phyloP scores from a whole-genome alignment of 805 yeast genomes.

The Wickerhamia fluorescens region DNA sequence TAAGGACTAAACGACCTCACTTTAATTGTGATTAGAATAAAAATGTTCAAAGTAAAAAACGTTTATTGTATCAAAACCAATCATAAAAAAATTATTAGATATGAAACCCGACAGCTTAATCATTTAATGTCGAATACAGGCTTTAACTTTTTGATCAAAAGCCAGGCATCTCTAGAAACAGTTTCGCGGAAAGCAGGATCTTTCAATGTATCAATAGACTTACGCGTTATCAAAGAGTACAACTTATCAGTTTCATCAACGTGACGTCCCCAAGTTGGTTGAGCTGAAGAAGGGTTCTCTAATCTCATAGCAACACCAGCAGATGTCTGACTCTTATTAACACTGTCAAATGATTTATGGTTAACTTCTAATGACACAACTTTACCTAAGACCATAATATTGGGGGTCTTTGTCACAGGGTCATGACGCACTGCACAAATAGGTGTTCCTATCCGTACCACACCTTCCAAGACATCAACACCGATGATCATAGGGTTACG shows the following conservation, averaged over 20 bases:
- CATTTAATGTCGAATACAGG: constrained; percentile 78
- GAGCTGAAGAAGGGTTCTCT: constrained; percentile 85
- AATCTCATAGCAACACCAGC: constrained; percentile 99
- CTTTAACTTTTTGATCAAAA: constrained; percentile 81
- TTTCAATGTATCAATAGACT: constrained; percentile 92
- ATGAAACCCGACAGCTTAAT: constrained; percentile 1
- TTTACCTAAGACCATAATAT: constrained; percentile 71
- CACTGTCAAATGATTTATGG: constrained; percentile 73
- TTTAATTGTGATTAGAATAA: too few relatives aligned
- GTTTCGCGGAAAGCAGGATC: constrained; percentile 96
- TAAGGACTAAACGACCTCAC: too few relatives aligned
- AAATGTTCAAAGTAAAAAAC: too few relatives aligned
- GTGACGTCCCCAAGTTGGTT: constrained; percentile 99
- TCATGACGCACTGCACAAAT: constrained; percentile 88
- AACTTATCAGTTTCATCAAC: constrained; percentile 87
- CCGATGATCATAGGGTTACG: constrained; percentile 99
- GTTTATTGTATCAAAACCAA: too few relatives aligned
- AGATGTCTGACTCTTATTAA: constrained; percentile 89
- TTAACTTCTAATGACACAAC: constrained; percentile 93
- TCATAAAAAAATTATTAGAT: too few relatives aligned
- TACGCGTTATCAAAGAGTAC: constrained; percentile 86
- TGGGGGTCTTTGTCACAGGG: constrained; percentile 73
- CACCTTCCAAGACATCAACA: constrained; percentile 93
- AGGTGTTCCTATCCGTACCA: constrained; percentile 87
- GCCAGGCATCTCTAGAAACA: constrained; percentile 94